These are phyloP conservation scores for Zymoseptoria pseudotritici DNA, from an alignment of 2,329 filamentous ascomycete species.

Conservation along the genomic window DNA sequence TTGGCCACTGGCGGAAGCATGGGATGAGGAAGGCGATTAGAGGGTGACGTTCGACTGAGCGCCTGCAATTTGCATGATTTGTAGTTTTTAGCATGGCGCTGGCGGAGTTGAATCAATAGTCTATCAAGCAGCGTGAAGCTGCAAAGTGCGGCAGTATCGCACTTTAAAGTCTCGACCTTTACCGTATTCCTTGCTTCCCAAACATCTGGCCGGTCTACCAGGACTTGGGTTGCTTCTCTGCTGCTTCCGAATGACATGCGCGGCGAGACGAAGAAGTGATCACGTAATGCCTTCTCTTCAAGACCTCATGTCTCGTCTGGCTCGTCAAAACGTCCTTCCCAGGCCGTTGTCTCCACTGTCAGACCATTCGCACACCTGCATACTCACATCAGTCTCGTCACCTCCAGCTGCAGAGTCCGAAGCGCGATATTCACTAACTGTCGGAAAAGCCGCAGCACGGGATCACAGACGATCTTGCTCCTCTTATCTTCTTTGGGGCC, in stretches of 20 bases:
- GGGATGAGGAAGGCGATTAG: conserved; percentile 9
- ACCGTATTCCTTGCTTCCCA: background rate
- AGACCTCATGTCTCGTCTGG: conserved; percentile 5
- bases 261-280: background rate
- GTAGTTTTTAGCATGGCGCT: conserved; percentile 32
- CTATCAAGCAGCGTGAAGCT: background rate
- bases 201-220: background rate
- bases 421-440: conserved; percentile 38
- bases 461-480: conserved; percentile 45
- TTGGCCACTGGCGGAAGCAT: conserved; percentile 48
- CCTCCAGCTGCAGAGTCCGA: background rate
- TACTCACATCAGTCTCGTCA: conserved; percentile 10
- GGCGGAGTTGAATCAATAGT: background rate
- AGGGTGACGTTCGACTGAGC: conserved; percentile 1
- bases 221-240: no score
- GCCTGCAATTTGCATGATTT: background rate
- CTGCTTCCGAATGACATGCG: no score
- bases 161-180: background rate
- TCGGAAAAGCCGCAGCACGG: conserved; percentile 52
- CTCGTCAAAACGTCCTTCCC: conserved; percentile 41
- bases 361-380: conserved; percentile 46
- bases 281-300: background rate
- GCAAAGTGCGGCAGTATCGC: background rate
- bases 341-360: conserved; percentile 55
- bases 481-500: conserved; percentile 34